Base-by-base conservation (phyloP, 305 asterid genomes). In the Solanum aculeatissimum region DNA sequence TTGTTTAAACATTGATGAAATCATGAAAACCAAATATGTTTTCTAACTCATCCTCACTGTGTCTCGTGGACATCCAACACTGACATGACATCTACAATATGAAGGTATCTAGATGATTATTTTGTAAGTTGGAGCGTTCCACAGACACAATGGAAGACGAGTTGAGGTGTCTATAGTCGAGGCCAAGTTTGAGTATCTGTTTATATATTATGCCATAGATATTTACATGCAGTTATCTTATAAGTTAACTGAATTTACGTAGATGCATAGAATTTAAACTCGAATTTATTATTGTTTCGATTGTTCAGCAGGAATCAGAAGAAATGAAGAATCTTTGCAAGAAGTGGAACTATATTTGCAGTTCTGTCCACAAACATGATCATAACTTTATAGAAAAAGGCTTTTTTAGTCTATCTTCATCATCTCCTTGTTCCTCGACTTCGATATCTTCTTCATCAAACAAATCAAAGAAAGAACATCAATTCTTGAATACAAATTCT, bases 351-450 rank as follows among this genome's bases (percentile, higher is more conserved):
- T 80, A 21, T 32, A 80, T 80, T 32, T 80, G 85, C 66, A 65
- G 65, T 71, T 45, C 35, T 45, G 32, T 66, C 16, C 85, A 82
- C 80, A 82, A 82, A 71, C 84, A 81, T 19, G 45, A 82, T 19
- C 79, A 38, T 63, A 92, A 89, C 78, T 93, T 92, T 86, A 92
- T 91, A 11, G 94, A 90, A 49, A 94, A 93, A 66, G 90, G 88
- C 74, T 69, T 90, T 38, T 87, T 38, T 2, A 68, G 85, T 14
- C 83, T 89, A 35, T 81, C 94, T 10, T 84, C 97, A 54, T 69
- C 88, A 14, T 90, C 99, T 72, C 93, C 94, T 82, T 91, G 94
- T 81, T 92, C 95, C 10, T 94, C 98, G 1, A 78, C 96, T 87
- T 95, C 98, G 4, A 82, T 90, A n/a, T 58, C 66, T n/a, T 93